These are phyloP conservation scores for Amoeboradix gromovi DNA, from an alignment of 371 early-diverging fungal genomes.

Conservation along the genomic window DNA sequence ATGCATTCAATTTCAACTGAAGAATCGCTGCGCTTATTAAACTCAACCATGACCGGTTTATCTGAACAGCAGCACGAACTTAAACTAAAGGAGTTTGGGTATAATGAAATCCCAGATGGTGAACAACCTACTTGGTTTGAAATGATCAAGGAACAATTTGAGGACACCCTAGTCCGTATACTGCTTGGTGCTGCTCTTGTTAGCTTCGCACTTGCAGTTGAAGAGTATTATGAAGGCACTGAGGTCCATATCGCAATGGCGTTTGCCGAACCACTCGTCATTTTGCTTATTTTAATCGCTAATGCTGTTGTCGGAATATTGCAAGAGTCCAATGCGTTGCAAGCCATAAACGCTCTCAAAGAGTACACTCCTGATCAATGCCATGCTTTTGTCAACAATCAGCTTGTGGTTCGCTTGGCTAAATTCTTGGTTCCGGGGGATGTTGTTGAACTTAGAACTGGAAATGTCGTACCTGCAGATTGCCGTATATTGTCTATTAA, in stretches of 20 bases:
- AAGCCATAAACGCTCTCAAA: constrained; percentile 77
- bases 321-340: constrained; percentile 81
- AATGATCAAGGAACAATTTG: constrained; percentile 73
- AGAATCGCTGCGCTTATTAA: neutral
- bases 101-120: constrained; percentile 1
- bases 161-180: constrained; percentile 86
- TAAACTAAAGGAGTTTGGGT: neutral
- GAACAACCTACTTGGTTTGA: constrained; percentile 48
- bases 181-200: constrained; percentile 61
- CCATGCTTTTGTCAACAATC: constrained; percentile 18
- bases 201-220: constrained; percentile 74
- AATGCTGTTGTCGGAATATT: constrained; percentile 87
- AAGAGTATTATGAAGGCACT: constrained; percentile 25
- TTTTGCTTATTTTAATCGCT: constrained; percentile 75
- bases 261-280: constrained; percentile 86
- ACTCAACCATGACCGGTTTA: neutral
- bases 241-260: constrained; percentile 27
- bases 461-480: constrained; percentile 88
- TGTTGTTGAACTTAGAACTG: constrained; percentile 14
- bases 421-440: constrained; percentile 12
- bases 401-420: neutral
- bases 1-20: neutral
- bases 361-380: constrained; percentile 85
- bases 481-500: constrained; percentile 49
- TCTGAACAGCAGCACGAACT: neutral